These are phyloP conservation scores for Scedosporium minutisporum DNA, from an alignment of 2,329 filamentous ascomycete genomes.

Conservation along the genomic window DNA sequence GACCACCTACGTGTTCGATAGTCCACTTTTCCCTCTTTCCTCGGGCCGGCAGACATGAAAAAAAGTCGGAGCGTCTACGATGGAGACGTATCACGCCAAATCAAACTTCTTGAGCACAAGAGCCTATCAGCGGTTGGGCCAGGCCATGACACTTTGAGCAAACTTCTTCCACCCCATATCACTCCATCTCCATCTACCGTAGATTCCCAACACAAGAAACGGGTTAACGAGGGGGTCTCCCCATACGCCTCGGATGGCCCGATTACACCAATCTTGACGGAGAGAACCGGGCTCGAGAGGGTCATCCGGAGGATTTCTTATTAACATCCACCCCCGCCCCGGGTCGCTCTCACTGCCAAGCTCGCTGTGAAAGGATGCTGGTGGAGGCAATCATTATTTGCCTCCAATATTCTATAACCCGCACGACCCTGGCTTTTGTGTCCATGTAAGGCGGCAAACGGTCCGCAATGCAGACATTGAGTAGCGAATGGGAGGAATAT, in stretches of 20 bases:
- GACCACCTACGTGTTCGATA: neutral
- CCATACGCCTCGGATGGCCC: neutral
- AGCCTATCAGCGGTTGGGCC: neutral
- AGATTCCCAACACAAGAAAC: neutral
- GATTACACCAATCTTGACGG: neutral
- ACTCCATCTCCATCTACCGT: neutral
- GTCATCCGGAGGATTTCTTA: neutral
- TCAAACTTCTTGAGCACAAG: neutral
- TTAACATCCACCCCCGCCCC: too few relatives aligned
- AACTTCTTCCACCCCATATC: too few relatives aligned
- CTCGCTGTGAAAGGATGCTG: neutral
- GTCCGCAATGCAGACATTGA: neutral
- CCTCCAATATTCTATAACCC: neutral
- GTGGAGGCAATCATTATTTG: neutral
- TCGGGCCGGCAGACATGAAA: neutral
- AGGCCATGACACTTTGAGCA: neutral
- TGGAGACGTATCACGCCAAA: neutral
- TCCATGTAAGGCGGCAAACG: slow-evolving; percentile 3
- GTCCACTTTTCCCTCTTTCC: neutral
- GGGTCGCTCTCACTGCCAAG: neutral
- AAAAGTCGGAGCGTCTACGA: neutral
- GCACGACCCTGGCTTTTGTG: neutral
- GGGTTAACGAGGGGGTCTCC: neutral
- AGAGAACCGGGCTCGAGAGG: neutral
- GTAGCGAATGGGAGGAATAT: neutral